Evolutionary conservation across 805 yeast species (phyloP).

Genomic region (Dipodascopsis tothii): DNA sequence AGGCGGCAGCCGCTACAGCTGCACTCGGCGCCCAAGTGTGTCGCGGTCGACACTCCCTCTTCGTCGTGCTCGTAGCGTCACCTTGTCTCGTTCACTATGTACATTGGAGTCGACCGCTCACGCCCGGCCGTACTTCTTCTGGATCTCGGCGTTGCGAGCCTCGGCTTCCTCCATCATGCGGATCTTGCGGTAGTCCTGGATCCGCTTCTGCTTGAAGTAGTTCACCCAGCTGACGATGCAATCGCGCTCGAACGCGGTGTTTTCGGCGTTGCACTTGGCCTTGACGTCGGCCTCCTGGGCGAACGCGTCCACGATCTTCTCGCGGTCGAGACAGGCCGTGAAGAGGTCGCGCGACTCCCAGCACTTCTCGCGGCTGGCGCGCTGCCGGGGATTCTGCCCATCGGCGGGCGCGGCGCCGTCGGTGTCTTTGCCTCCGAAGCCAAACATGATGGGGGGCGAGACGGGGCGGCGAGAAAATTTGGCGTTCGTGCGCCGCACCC

Average conservation of each 20-base stretch:
- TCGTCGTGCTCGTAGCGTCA: no score
- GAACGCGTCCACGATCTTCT: not conserved
- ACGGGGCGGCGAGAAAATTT: no score
- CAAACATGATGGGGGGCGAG: no score
- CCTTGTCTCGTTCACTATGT: no score
- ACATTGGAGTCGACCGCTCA: not conserved
- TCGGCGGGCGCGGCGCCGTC: no score
- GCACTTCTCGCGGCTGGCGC: conserved; percentile 52
- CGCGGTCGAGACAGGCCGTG: conserved; percentile 60
- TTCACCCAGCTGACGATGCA: conserved; percentile 81
- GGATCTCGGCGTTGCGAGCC: not conserved
- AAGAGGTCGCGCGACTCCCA: conserved; percentile 84
- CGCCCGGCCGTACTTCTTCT: not conserved
- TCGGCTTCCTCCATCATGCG: conserved; percentile 4
- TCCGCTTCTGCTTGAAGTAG: conserved; percentile 85
- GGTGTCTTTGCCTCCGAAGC: no score
- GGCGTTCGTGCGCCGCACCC: no score
- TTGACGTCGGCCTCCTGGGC: conserved; percentile 34
- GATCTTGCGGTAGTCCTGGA: conserved; percentile 42
- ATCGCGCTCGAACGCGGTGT: conserved; percentile 54
- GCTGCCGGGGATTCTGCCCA: conserved; percentile 1
- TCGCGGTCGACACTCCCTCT: no score
- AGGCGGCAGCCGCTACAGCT: no score
- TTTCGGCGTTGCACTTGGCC: conserved; percentile 50
- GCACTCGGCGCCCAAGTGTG: no score